phyloP scores from a whole-genome alignment of 2,329 filamentous ascomycete species.

The Trichoderma arundinaceum region DNA sequence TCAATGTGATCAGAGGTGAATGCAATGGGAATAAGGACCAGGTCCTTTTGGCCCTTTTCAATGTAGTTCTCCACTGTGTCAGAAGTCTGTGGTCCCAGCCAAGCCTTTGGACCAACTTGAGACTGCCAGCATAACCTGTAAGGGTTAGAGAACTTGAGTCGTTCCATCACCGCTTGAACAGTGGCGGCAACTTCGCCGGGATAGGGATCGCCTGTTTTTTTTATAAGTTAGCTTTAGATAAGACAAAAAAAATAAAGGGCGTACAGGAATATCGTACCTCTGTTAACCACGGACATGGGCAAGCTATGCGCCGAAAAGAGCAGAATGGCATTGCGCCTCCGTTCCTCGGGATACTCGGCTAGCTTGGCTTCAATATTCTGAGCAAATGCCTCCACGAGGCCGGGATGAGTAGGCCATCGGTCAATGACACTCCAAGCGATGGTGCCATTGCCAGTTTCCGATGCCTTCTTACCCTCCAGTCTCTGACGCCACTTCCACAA shows the following conservation, averaged over 20 bases:
- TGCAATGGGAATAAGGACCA: slow-evolving; percentile 91
- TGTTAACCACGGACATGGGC: slow-evolving; percentile 96
- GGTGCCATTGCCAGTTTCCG: slow-evolving; percentile 62
- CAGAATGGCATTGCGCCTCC: slow-evolving; percentile 79
- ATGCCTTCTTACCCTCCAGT: slow-evolving; percentile 75
- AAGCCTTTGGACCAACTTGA: slow-evolving; percentile 92
- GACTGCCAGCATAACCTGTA: slow-evolving; percentile 98
- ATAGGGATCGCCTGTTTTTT: slow-evolving; percentile 77
- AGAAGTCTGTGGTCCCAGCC: slow-evolving; percentile 92
- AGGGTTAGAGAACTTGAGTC: slow-evolving; percentile 83
- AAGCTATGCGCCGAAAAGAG: slow-evolving; percentile 95
- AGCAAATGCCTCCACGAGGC: slow-evolving; percentile 89
- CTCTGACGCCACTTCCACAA: slow-evolving; percentile 95
- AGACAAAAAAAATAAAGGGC: slow-evolving; percentile 38
- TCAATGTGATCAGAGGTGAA: slow-evolving; percentile 99
- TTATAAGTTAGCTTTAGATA: background rate
- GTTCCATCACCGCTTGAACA: slow-evolving; percentile 94
- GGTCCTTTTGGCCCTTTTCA: slow-evolving; percentile 86
- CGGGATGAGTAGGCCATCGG: slow-evolving; percentile 91
- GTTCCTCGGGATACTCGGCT: slow-evolving; percentile 80
- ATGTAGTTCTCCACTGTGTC: slow-evolving; percentile 88
- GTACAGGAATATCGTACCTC: slow-evolving; percentile 57
- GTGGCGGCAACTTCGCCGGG: slow-evolving; percentile 95
- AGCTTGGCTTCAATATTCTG: slow-evolving; percentile 89
- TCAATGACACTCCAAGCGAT: slow-evolving; percentile 99